Percentiles rank a stretch among this genome's conserved stretches.
Conservation (phyloP, 202 grass and related monocot species). For the Dendrocalamus latiflorus region DNA sequence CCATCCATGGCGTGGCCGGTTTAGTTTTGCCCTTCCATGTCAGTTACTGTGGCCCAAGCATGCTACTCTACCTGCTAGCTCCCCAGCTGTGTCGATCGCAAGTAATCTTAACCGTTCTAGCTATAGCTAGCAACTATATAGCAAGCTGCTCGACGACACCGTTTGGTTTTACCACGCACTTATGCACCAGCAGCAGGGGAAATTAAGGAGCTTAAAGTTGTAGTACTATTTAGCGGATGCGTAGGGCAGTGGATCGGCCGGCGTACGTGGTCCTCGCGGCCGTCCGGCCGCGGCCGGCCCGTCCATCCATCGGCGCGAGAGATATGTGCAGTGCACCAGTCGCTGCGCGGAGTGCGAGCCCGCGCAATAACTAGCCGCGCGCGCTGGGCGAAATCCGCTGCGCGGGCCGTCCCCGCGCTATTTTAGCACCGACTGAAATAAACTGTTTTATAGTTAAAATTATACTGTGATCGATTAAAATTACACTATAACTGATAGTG, state of each 20-base stretch:
- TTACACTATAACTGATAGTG: no score
- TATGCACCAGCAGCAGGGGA: not conserved
- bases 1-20: not conserved
- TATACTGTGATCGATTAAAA: no score
- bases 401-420: not conserved
- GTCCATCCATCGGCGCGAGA: not conserved
- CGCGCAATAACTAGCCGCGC: no score
- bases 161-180: not conserved
- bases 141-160: no score
- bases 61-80: not conserved
- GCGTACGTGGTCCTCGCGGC: no score
- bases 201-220: not conserved
- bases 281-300: not conserved
- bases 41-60: conserved; percentile 28
- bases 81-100: not conserved
- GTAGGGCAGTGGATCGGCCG: conserved; percentile 7
- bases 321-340: not conserved
- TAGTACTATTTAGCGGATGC: not conserved
- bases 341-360: not conserved
- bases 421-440: no score
- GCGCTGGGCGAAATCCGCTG: no score
- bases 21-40: not conserved
- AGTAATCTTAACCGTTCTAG: not conserved
- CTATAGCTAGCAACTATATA: no score
- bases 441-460: no score